Base-by-base conservation (phyloP, 495 filamentous ascomycete genomes). In the Penicillium ucsense region DNA sequence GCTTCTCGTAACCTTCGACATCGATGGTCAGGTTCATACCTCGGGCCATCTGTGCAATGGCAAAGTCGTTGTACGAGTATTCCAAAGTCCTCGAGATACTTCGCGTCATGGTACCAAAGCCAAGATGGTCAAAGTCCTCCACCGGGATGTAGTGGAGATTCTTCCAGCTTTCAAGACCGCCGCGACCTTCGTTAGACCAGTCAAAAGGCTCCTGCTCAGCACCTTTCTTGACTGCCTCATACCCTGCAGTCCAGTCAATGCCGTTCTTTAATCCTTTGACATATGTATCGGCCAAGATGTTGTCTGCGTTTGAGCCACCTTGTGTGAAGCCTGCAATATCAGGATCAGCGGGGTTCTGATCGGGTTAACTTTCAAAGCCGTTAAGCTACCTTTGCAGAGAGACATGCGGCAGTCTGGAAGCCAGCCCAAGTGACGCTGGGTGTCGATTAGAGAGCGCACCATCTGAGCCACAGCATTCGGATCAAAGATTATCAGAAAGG, bases 261-360 rank as follows among this genome's bases (percentile, higher is more conserved):
- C 62, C 73, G 9, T 71, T 70, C 3, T 67, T 62, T 11, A 89
- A 71, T 4, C 81, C 81, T 52, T 89, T 89, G 31, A 88, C 71
- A 49, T 80, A 88, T 35, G 84, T 83, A 57, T 89, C 85, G 3
- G 81, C 85, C 34, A 89, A 74, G 4, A 89, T 74, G 44, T 84
- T 85, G 54, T 89, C 85, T 2, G 80, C 79, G 47, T 88, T 87
- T 3, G 80, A 86, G 20, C 85, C 85, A 3, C 85, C 88, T 67
- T 89, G 85, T 6, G 78, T 80, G 29, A 55, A 71, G 5, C 70
- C 65, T 68, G 40, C 20, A 45, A 40, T 3, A 35, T 3, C 11
- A 6, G 36, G 8, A 27, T 20, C 6, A 32, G 31, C 57, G 10
- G 57, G 2, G 20, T 20, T 20, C 20, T 12, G 28, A 2, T 8